phyloP scores from a whole-genome alignment of 768 basidiomycete species.

The Tubosaeta sp. region DNA sequence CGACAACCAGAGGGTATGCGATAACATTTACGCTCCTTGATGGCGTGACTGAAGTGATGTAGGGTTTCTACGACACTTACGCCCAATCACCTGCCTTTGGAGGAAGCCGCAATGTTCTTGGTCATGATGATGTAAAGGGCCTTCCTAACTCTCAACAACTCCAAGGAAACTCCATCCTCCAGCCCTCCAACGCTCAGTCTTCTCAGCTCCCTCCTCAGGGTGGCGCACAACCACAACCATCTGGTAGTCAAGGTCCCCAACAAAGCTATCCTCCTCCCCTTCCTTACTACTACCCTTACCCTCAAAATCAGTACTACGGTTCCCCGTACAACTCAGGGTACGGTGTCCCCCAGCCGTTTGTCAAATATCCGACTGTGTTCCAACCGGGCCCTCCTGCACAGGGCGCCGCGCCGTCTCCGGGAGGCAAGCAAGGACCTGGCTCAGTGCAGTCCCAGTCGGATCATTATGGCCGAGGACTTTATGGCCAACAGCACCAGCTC shows the following conservation, averaged over 20 bases:
- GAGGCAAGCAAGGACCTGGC: constrained; percentile 59
- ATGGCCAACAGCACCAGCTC: constrained; percentile 56
- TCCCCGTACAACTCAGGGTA: constrained; percentile 60
- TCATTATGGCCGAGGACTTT: constrained; percentile 60
- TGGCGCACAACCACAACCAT: constrained; percentile 52
- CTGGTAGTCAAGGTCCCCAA: constrained; percentile 59
- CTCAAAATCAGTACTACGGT: constrained; percentile 75
- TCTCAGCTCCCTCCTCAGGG: constrained; percentile 50
- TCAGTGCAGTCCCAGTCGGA: constrained; percentile 50
- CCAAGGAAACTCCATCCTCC: constrained; percentile 44
- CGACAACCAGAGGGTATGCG: constrained; percentile 61
- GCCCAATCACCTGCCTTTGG: constrained; percentile 60
- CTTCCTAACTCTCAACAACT: constrained; percentile 58
- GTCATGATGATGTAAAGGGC: constrained; percentile 75
- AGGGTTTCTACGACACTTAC: constrained; percentile 81
- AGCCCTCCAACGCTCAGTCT: constrained; percentile 50
- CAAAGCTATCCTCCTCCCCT: constrained; percentile 62
- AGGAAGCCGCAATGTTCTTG: constrained; percentile 53
- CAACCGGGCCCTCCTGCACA: constrained; percentile 68
- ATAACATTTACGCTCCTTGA: neutral
- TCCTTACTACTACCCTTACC: constrained; percentile 62
- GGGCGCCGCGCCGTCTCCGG: constrained; percentile 59
- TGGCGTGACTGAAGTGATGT: constrained; percentile 15
- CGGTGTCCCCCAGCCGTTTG: constrained; percentile 60
- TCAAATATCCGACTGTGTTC: constrained; percentile 77